Evolutionary conservation across 805 yeast genomes (phyloP).

Genomic region (Barnettozyma siamensis): DNA sequence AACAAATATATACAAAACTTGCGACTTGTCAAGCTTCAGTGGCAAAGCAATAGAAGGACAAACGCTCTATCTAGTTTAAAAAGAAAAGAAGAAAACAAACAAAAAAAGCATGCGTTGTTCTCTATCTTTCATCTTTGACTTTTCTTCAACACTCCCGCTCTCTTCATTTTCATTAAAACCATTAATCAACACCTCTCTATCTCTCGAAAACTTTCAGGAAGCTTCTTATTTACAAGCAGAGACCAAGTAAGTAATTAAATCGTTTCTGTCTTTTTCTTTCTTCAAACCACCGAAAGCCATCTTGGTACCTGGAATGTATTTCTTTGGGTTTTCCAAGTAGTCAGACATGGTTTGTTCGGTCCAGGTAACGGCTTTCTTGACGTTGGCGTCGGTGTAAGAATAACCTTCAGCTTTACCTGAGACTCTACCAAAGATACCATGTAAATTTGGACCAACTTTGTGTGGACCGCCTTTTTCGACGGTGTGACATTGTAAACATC

Average conservation of each 20-base stretch:
- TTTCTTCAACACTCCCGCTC: too few relatives aligned
- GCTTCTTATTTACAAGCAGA: conserved; percentile 44
- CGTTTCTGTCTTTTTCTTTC: conserved; percentile 98
- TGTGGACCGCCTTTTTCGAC: conserved; percentile 92
- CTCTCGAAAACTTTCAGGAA: not conserved
- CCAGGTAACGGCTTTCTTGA: conserved; percentile 92
- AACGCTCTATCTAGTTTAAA: not conserved
- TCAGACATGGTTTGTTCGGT: conserved; percentile 80
- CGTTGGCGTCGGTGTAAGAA: conserved; percentile 98
- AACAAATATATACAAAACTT: conserved; percentile 2
- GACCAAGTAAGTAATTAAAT: conserved; percentile 80
- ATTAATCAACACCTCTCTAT: not conserved
- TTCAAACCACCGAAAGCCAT: conserved; percentile 99
- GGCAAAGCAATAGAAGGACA: too few relatives aligned
- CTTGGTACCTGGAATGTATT: conserved; percentile 99
- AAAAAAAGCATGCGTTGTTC: too few relatives aligned
- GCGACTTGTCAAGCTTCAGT: too few relatives aligned
- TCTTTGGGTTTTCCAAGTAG: conserved; percentile 99
- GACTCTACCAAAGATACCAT: conserved; percentile 88
- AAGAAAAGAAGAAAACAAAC: too few relatives aligned
- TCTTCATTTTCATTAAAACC: too few relatives aligned
- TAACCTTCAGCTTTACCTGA: conserved; percentile 91
- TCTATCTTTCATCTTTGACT: too few relatives aligned
- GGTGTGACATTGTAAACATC: conserved; percentile 99
- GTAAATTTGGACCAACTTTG: conserved; percentile 98